Percentiles rank a stretch among this genome's conserved stretches.
phyloP scores from a whole-genome alignment of 2,329 filamentous ascomycete genomes.

The Chaetomium strumarium region DNA sequence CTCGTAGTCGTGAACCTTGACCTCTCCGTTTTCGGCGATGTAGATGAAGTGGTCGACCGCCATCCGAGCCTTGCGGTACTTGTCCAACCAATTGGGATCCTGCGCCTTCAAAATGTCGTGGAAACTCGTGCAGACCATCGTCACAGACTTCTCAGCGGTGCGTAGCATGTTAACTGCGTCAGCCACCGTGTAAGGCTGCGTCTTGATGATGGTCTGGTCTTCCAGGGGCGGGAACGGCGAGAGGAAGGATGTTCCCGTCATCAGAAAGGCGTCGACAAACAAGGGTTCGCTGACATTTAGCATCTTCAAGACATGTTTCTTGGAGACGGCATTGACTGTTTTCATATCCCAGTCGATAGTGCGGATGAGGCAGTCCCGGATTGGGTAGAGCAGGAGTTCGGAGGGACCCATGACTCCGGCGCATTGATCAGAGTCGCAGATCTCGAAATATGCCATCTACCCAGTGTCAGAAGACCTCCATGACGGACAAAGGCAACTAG shows the following conservation, averaged over 20 bases:
- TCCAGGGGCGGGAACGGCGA: conserved; percentile 73
- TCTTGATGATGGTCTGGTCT: conserved; percentile 47
- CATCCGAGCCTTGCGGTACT: conserved; percentile 80
- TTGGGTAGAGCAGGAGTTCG: conserved; percentile 79
- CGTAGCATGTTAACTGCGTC: conserved; percentile 76
- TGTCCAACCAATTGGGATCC: conserved; percentile 72
- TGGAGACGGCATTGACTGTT: conserved; percentile 57
- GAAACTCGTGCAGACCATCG: conserved; percentile 68
- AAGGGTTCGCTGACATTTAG: conserved; percentile 62
- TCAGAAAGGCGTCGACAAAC: conserved; percentile 77
- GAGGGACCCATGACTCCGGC: conserved; percentile 78
- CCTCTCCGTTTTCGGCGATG: conserved; percentile 68
- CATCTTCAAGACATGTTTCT: conserved; percentile 63
- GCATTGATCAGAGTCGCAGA: conserved; percentile 58
- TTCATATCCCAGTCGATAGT: conserved; percentile 63
- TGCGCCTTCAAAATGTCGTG: conserved; percentile 70
- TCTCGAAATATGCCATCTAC: conserved; percentile 73
- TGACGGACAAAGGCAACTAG: conserved; percentile 3
- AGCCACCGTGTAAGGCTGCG: conserved; percentile 57
- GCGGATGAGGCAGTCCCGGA: conserved; percentile 66
- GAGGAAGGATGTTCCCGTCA: conserved; percentile 76
- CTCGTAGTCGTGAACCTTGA: conserved; percentile 67
- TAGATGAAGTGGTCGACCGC: conserved; percentile 83
- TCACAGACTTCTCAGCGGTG: conserved; percentile 62
- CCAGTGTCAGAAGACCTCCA: conserved; percentile 4